Base-by-base conservation (phyloP, 108 stramenopile genomes). In the Stephanodiscus minutulus region DNA sequence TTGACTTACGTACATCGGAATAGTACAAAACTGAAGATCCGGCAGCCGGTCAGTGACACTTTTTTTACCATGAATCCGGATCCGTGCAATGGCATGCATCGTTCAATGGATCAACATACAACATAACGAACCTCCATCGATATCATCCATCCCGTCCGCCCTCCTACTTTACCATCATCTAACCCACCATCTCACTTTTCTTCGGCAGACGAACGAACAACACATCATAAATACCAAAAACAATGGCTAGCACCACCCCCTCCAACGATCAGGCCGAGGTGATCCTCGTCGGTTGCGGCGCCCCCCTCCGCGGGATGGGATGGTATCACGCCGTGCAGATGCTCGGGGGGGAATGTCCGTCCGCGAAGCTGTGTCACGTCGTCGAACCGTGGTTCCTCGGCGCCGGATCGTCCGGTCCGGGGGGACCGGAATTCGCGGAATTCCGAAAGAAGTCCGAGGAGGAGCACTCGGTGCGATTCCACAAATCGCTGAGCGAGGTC, bases 341-440 rank as follows among this genome's bases (percentile, higher is more conserved):
- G 81, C 66, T 94, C 33, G 84, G 86, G 61, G 81, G 75, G 13
- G 85, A 92, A 59, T 89, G 88, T 57, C 91, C 93, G 0, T 86
- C 86, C 0, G 96, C 93, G 48, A 87, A 84, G 65, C 68, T 96
- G n/a, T 87, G 88, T 64, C 91, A 86, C 76, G 62, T 96, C 46
- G 87, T 96, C 55, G 96, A 96, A 74, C 93, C 93, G 28, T 96
- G 96, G 96, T 96, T 93, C 82, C 66, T 96, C 50, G 93, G 96
- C 24, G 74, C 83, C 35, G 95, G 95, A 75, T 77, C 58, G 28
- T 11, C 15, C 9, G 89, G 91, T n/a, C 95, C 95, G 0, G 92
- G 91, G 48, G 91, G 91, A 18, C 65, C 85, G 12, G 95, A 94
- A 69, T 96, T 96, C 63, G 83, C 73, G 35, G 90, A 87, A 60